A percentile compares a stretch with the other conserved stretches of the same genome.
These are phyloP conservation scores for Pneumocystis carinii DNA, from an alignment of 1,139 yeast genomes.

Conservation along the genomic window DNA sequence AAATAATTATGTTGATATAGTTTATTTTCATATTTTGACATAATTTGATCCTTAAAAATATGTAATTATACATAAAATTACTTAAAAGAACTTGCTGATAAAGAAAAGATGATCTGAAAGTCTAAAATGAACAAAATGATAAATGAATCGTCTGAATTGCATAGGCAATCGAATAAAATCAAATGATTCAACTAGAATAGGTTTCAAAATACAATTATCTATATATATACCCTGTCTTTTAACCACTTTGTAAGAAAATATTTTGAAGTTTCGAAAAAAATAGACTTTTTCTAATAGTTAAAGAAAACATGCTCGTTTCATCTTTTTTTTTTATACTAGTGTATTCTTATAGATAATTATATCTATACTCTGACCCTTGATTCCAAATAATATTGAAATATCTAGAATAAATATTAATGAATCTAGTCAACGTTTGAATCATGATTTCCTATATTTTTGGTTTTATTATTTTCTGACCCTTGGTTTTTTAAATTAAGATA, in stretches of 20 bases:
- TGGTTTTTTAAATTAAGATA: background rate
- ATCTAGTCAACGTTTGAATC: background rate
- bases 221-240: background rate
- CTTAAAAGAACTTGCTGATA: slow-evolving; percentile 84
- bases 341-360: background rate
- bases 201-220: background rate
- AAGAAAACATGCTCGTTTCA: background rate
- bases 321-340: background rate
- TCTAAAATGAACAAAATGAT: slow-evolving; percentile 78
- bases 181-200: background rate
- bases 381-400: background rate
- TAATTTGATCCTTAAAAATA: slow-evolving; percentile 44
- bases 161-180: slow-evolving; percentile 52
- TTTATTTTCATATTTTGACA: background rate
- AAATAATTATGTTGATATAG: background rate
- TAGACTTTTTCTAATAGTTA: background rate
- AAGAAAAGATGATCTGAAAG: slow-evolving; percentile 84
- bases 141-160: slow-evolving; percentile 90
- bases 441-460: background rate
- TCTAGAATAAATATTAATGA: background rate
- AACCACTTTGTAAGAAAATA: background rate
- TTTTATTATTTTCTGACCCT: background rate
- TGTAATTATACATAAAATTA: slow-evolving; percentile 93
- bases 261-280: background rate
- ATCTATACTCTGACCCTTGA: background rate